Base-by-base conservation (phyloP, 1,284 basidiomycete genomes). In the Athelia psychrophila region DNA sequence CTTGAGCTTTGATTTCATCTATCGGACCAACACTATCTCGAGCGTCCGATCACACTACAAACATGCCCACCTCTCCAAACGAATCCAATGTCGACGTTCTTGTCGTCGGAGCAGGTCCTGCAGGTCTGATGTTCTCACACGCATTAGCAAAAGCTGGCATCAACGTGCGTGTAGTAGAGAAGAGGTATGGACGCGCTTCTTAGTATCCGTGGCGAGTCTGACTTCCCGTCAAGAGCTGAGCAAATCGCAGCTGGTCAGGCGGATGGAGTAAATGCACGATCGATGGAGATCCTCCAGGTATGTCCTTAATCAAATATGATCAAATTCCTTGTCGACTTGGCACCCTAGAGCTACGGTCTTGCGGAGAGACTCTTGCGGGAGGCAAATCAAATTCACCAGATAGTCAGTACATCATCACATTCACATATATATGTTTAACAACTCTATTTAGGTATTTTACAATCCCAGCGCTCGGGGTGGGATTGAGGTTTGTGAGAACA, bases 221-320 rank as follows among this genome's bases (percentile, higher is more conserved):
- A 30, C 47, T 3, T 10, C 47, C 24, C 13, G 15, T 46, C 15
- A 53, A 89, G 86, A 56, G 76, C 83, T 4, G 55, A 58, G 15
- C 83, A 78, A 58, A 77, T 88, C 13, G 63, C 74, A 33, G 81
- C 82, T 5, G 90, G 90, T 15, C 88, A 91, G 61, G 89, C 88
- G 0, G 89, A 92, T 61, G 89, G 88, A 3, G 84, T 91, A 48
- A 86, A 89, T 61, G 86, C 86, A 0, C 77, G 88, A 36, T 88
- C 87, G 1, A 80, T 91, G 47, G 90, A 93, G 65, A 83, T 91
- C 5, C 68, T 93, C 22, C 84, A 89, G 77, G 86, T 81, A 48
- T 36, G 59, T 47, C 6, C 46, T 19, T 12, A 45, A 9, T 44
- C 38, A 35, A 38, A 9, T 50, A 23, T 10, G 45, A 44, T 44